Percentiles rank a stretch among this genome's conserved stretches.
These are phyloP conservation scores for Ustilaginoidea virens DNA, from an alignment of 2,329 filamentous ascomycete species.

Conservation along the genomic window DNA sequence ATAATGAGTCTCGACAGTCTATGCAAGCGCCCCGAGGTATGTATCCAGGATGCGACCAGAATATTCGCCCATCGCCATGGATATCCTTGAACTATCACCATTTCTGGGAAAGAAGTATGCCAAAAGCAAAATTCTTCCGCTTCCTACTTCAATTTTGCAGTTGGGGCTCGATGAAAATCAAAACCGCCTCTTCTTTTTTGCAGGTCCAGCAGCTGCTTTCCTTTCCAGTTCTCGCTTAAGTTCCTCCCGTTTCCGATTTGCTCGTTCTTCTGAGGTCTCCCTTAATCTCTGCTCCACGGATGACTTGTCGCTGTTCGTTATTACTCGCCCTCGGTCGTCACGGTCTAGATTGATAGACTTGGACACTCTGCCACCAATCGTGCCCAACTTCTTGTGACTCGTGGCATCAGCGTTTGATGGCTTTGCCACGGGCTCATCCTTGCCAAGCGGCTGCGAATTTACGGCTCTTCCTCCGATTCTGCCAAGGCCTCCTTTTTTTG, in stretches of 20 bases:
- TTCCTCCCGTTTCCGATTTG: constrained; percentile 35
- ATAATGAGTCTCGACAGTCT: too few relatives aligned
- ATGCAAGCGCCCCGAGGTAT: too few relatives aligned
- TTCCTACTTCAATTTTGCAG: too few relatives aligned
- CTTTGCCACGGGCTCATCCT: not conserved
- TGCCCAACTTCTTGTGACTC: constrained; percentile 15
- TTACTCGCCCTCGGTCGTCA: constrained; percentile 9
- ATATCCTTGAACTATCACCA: too few relatives aligned
- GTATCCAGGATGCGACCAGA: too few relatives aligned
- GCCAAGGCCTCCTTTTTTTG: constrained; percentile 20
- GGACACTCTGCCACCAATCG: constrained; percentile 14
- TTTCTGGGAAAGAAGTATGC: too few relatives aligned
- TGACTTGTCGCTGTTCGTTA: constrained; percentile 7
- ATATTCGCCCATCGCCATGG: too few relatives aligned
- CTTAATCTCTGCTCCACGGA: constrained; percentile 17
- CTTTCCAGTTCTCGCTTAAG: constrained; percentile 33
- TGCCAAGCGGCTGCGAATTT: constrained; percentile 7
- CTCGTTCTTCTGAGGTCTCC: constrained; percentile 29
- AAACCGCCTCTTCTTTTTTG: constrained; percentile 41
- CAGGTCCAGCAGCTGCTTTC: constrained; percentile 32
- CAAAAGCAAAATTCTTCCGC: too few relatives aligned
- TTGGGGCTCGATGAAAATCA: too few relatives aligned
- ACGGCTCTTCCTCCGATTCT: constrained; percentile 22
- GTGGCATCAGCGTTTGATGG: not conserved
- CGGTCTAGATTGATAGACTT: constrained; percentile 7